These are phyloP conservation scores for Russula earlei DNA, from an alignment of 768 basidiomycete species.

Conservation along the genomic window DNA sequence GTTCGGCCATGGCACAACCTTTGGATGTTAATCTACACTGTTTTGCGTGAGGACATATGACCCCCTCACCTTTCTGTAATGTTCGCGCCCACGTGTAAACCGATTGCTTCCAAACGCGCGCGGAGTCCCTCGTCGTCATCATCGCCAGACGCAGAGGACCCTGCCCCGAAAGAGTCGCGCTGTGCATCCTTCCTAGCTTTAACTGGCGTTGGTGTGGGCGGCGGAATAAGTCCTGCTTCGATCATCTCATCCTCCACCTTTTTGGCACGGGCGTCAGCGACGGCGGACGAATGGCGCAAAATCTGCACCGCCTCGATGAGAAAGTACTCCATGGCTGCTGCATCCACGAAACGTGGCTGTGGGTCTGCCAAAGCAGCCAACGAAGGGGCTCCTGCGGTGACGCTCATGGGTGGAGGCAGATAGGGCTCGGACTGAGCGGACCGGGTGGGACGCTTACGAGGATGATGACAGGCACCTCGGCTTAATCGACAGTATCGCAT, in stretches of 20 bases:
- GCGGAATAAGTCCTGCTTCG: slow-evolving; percentile 62
- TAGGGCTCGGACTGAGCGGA: slow-evolving; percentile 17
- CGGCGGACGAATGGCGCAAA: slow-evolving; percentile 61
- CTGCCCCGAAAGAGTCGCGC: slow-evolving; percentile 32
- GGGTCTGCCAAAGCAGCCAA: slow-evolving; percentile 58
- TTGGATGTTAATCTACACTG: neutral
- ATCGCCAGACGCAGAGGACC: slow-evolving; percentile 28
- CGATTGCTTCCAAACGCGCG: slow-evolving; percentile 69
- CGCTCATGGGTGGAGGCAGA: neutral
- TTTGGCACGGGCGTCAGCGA: slow-evolving; percentile 58
- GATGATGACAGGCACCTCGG: too few species aligned
- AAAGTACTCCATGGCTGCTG: slow-evolving; percentile 74
- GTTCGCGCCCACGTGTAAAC: slow-evolving; percentile 78
- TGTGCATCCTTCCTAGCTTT: slow-evolving; percentile 32
- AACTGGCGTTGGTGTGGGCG: slow-evolving; percentile 33
- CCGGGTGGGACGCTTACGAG: too few species aligned
- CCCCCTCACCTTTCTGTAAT: slow-evolving; percentile 68
- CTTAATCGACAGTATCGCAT: too few species aligned
- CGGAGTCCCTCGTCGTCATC: slow-evolving; percentile 70
- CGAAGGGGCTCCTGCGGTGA: slow-evolving; percentile 10
- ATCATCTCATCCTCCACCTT: slow-evolving; percentile 71
- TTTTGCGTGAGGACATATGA: neutral
- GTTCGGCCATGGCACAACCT: slow-evolving; percentile 71
- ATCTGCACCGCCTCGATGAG: slow-evolving; percentile 72
- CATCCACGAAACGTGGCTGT: slow-evolving; percentile 51